Percentiles rank a stretch among this genome's conserved stretches.
Evolutionary conservation across 2,329 filamentous ascomycete species (phyloP).

Genomic region (Aspergillus oerlinghausenensis): DNA sequence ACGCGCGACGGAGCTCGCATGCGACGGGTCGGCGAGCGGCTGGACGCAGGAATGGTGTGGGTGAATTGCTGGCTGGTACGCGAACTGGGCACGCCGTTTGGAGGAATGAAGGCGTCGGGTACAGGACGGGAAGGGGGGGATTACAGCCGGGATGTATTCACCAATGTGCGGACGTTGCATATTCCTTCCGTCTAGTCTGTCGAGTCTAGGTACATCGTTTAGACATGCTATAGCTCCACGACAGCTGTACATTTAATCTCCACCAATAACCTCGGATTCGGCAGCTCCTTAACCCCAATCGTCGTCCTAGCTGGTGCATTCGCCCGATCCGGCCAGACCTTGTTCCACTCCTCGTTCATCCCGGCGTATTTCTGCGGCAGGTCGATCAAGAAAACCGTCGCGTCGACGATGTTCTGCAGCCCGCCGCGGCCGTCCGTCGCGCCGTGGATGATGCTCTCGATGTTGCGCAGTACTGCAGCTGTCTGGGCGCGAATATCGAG

Average conservation of each 20-base stretch:
- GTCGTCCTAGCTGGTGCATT: constrained; percentile 33
- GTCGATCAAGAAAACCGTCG: constrained; percentile 40
- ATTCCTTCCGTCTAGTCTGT: constrained; percentile 5
- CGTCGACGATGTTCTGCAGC: constrained; percentile 37
- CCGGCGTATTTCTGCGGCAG: constrained; percentile 39
- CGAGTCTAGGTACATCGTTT: background rate
- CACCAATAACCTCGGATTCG: constrained; percentile 16
- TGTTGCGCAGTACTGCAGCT: constrained; percentile 36
- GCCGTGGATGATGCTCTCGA: constrained; percentile 37
- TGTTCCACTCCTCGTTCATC: constrained; percentile 47
- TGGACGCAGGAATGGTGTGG: constrained; percentile 52
- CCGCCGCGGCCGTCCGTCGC: constrained; percentile 34
- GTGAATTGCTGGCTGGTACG: constrained; percentile 26
- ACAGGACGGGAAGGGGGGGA: constrained; percentile 14
- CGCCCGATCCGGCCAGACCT: constrained; percentile 33
- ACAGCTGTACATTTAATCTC: constrained; percentile 20
- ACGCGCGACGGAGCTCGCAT: constrained; percentile 56
- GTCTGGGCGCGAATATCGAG: constrained; percentile 38
- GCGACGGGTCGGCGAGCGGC: constrained; percentile 55
- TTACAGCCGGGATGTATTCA: constrained; percentile 16
- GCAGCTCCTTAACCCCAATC: constrained; percentile 19
- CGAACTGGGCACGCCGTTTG: constrained; percentile 18
- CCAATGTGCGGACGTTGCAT: constrained; percentile 16
- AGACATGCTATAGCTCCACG: background rate
- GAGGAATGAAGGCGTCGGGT: constrained; percentile 18